Evolutionary conservation across 23 red algal genomes (phyloP).

Genomic region (Agarophyton chilense): DNA sequence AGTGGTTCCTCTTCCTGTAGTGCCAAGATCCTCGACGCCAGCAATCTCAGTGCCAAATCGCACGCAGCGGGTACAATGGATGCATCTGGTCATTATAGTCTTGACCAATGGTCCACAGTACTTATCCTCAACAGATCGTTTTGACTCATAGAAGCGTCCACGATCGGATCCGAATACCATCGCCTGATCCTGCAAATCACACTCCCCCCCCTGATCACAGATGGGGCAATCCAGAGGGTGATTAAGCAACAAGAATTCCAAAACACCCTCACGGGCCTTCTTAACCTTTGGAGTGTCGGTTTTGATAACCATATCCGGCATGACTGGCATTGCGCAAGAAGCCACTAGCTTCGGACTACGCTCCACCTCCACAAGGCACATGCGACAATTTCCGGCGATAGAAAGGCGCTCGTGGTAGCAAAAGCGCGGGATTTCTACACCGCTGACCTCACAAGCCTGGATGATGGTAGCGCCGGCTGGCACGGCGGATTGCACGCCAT

Average conservation of each 20-base stretch:
- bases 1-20: constrained; percentile 88
- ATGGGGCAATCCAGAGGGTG: constrained; percentile 99
- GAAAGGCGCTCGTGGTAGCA: constrained; percentile 99
- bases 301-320: constrained; percentile 95
- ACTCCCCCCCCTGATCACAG: constrained; percentile 99
- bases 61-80: constrained; percentile 99
- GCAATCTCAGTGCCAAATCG: constrained; percentile 99
- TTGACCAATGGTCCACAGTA: constrained; percentile 97
- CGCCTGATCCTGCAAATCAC: constrained; percentile 98
- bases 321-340: constrained; percentile 99
- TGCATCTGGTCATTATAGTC: constrained; percentile 99
- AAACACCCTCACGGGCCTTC: constrained; percentile 93
- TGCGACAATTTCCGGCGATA: constrained; percentile 98
- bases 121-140: constrained; percentile 99
- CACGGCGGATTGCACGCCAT: constrained; percentile 78
- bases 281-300: constrained; percentile 88
- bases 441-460: constrained; percentile 87
- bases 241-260: constrained; percentile 96
- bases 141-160: constrained; percentile 95
- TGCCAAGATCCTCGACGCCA: constrained; percentile 98
- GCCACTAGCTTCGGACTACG: constrained; percentile 96
- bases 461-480: constrained; percentile 86
- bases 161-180: constrained; percentile 99
- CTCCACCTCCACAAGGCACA: constrained; percentile 99
- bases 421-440: constrained; percentile 97